Percentiles rank a stretch among this genome's conserved stretches.
phyloP scores from a whole-genome alignment of 768 basidiomycete genomes.

The Floccularia luteovirens region DNA sequence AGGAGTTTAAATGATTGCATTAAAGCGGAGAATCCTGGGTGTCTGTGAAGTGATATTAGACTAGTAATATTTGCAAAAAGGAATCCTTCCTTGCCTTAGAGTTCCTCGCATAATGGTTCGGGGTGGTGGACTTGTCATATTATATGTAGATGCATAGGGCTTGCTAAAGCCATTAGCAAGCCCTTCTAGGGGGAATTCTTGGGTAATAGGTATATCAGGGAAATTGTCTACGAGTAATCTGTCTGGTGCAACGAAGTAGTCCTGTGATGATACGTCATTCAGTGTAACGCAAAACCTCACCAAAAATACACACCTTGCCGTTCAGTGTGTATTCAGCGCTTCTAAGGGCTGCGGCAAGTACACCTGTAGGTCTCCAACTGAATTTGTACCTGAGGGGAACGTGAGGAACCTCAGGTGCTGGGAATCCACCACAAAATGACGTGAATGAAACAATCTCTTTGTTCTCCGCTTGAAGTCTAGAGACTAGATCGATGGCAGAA shows the following conservation, averaged over 20 bases:
- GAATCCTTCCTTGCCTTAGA: conserved; percentile 41
- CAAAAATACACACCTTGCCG: conserved; percentile 35
- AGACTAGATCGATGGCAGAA: conserved; percentile 69
- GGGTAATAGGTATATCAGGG: conserved; percentile 56
- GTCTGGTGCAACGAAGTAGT: conserved; percentile 37
- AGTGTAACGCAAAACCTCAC: neutral
- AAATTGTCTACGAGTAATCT: conserved; percentile 53
- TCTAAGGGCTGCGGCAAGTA: conserved; percentile 75
- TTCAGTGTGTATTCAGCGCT: conserved; percentile 57
- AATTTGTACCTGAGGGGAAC: conserved; percentile 88
- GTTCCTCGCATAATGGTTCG: conserved; percentile 82
- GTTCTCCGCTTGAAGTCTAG: conserved; percentile 36
- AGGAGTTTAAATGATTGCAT: conserved; percentile 67
- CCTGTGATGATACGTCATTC: conserved; percentile 21
- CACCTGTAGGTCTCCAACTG: conserved; percentile 89
- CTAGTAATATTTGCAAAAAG: neutral
- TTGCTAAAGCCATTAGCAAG: conserved; percentile 82
- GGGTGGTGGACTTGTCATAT: conserved; percentile 28
- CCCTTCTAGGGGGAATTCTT: conserved; percentile 67
- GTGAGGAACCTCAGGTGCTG: conserved; percentile 55
- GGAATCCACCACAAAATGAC: conserved; percentile 91
- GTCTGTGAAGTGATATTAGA: conserved; percentile 34
- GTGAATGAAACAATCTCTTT: conserved; percentile 66
- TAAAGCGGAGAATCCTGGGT: conserved; percentile 73
- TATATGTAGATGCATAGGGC: conserved; percentile 61